phyloP scores from a whole-genome alignment of 805 yeast species.

The Henningerozyma blattae region DNA sequence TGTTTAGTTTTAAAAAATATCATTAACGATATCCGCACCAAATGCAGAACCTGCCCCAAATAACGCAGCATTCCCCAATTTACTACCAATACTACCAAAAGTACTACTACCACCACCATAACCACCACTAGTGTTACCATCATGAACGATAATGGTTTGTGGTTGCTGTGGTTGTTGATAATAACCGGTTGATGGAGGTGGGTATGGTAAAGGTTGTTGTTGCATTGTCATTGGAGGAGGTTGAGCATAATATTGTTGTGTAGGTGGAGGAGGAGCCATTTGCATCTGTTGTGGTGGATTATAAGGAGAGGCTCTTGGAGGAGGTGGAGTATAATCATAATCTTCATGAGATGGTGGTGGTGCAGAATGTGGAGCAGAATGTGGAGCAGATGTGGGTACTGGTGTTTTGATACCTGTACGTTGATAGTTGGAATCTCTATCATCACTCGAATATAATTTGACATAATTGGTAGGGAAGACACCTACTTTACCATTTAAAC shows the following conservation, averaged over 20 bases:
- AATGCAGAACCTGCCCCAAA: conserved; percentile 96
- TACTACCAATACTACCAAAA: conserved; percentile 67
- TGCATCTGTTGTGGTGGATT: conserved; percentile 23
- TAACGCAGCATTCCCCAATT: conserved; percentile 83
- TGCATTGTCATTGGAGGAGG: conserved; percentile 7
- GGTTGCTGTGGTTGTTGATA: conserved; percentile 29
- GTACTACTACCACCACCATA: conserved; percentile 28
- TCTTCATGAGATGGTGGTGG: conserved; percentile 1
- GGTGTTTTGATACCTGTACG: conserved; percentile 12
- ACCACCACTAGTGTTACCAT: conserved; percentile 12
- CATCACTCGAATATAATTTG: conserved; percentile 13
- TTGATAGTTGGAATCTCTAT: background rate
- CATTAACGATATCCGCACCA: conserved; percentile 71
- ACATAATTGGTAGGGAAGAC: conserved; percentile 89
- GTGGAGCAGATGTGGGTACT: background rate
- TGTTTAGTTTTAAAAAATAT: conserved; percentile 40
- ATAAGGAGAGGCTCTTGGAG: conserved; percentile 28
- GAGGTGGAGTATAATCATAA: conserved; percentile 38
- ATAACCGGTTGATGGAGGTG: conserved; percentile 39
- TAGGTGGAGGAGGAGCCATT: conserved; percentile 15
- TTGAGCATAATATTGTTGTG: conserved; percentile 3
- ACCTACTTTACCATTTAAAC: conserved; percentile 47
- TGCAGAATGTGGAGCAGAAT: background rate
- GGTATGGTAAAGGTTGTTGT: conserved; percentile 29
- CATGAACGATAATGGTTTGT: conserved; percentile 21